Conservation (phyloP, 129 eudicot species). For the Flaveria linearis region DNA sequence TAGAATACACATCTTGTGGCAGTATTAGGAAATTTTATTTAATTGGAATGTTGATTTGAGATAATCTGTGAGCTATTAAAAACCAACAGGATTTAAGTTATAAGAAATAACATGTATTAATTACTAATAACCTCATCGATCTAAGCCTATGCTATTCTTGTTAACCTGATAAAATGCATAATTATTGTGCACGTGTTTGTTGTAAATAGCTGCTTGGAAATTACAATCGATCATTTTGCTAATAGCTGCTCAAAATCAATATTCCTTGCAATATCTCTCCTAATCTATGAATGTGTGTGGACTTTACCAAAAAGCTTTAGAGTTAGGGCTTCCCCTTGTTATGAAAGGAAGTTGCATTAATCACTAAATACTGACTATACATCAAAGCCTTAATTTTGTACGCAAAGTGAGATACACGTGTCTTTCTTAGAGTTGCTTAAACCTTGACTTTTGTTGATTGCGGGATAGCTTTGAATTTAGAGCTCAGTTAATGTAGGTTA, state of each 20-base stretch:
- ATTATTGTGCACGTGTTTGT: not conserved
- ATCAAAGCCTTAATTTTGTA: conserved; percentile 9
- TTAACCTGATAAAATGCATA: not conserved
- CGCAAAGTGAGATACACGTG: not conserved
- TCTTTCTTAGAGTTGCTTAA: conserved; percentile 8
- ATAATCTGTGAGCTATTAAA: not conserved
- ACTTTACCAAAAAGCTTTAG: not conserved
- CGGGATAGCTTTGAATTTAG: conserved; percentile 7
- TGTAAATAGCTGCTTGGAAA: conserved; percentile 10
- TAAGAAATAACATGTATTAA: not conserved
- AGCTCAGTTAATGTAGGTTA: not conserved
- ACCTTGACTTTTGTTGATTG: conserved; percentile 5
- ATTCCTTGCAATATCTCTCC: not conserved
- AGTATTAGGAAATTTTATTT: conserved; percentile 11
- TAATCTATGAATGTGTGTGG: not conserved
- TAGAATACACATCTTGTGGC: conserved; percentile 13
- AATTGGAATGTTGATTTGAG: not conserved
- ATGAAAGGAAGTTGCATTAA: conserved; percentile 6
- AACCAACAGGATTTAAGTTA: not conserved
- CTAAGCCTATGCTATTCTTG: not conserved
- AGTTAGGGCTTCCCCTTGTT: conserved; percentile 15
- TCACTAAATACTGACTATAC: not conserved
- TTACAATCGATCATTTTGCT: not conserved
- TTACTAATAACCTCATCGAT: not conserved
- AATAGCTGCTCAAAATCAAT: conserved; percentile 13